Evolutionary conservation across 192 early-diverging fungal genomes (phyloP), one percentile per base, ranked within the genome.

Genomic region (Backusella luteola): DNA sequence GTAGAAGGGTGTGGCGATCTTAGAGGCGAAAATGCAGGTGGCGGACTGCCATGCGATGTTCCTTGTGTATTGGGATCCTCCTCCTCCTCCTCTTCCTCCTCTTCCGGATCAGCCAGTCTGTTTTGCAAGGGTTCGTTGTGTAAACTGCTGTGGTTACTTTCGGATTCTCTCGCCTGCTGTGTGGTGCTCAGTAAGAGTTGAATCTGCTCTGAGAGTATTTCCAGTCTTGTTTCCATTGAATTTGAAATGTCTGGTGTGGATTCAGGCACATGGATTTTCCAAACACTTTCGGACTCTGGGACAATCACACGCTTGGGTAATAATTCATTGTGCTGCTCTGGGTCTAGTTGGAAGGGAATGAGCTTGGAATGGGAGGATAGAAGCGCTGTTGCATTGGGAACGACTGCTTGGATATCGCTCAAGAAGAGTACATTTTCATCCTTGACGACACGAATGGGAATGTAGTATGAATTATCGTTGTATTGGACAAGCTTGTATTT

Each of bases 331-430:
- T 66, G 42, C 19, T 26, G 29, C 15, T 41, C 17, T 21, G 68
- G 69, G 15, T 77, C 69, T 15, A 71, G 6, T 14, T 38, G 23
- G n/a, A 80, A 73, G 6, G 79, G 79, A 26, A 80, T 53, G 19
- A 76, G 34, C 29, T 76, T 76, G 8, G 67, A 46, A 44, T 71
- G 23, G 66, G 66, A 69, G 9, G 74, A 76, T 53, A 80, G 21
- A 32, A 80, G 36, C 9, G 74, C 79, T 52, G 74, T 80, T 11
- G 74, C 79, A 11, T 41, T 66, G 17, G 79, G 79, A 53, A 76
- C 53, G 53, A 80, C 52, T 4, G 79, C 44, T 56, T 80, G 79
- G 49, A 80, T 46, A 66, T 80, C 79, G 9, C 38, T 52, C 41
- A 80, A 67, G 9, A 80, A 74, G 23, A 80, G 29, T 8, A 78